phyloP scores from a whole-genome alignment of 1,284 basidiomycete species.

The Rhodotorula sp. region DNA sequence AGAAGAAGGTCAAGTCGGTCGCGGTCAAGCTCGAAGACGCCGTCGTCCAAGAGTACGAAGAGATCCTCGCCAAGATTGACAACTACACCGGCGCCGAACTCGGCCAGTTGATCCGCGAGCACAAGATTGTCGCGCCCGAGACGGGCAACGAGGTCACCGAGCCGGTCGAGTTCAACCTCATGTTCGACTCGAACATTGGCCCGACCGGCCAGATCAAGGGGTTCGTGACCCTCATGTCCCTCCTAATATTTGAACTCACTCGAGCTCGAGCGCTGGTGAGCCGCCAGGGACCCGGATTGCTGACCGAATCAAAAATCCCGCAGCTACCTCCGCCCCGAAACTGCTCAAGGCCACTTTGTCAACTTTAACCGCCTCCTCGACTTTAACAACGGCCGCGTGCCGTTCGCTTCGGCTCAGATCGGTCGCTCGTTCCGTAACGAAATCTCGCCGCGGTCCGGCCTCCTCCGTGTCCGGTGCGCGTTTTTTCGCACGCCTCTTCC shows the following conservation, averaged over 20 bases:
- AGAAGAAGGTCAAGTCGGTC: slow-evolving; percentile 71
- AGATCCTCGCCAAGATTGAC: slow-evolving; percentile 88
- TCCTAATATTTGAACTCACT: too few species aligned
- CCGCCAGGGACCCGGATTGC: too few species aligned
- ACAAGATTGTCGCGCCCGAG: slow-evolving; percentile 84
- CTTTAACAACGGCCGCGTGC: slow-evolving; percentile 94
- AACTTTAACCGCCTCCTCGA: slow-evolving; percentile 97
- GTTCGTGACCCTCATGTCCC: slow-evolving; percentile 52
- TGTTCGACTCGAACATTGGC: slow-evolving; percentile 97
- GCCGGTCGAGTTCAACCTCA: slow-evolving; percentile 96
- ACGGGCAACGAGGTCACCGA: slow-evolving; percentile 88
- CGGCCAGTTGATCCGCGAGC: slow-evolving; percentile 78
- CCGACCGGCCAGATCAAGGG: slow-evolving; percentile 97
- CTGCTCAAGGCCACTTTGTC: slow-evolving; percentile 97
- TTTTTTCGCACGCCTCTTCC: neutral
- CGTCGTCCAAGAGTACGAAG: slow-evolving; percentile 74
- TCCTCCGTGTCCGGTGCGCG: slow-evolving; percentile 75
- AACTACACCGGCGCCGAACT: slow-evolving; percentile 89
- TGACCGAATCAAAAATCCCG: neutral
- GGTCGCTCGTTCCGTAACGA: slow-evolving; percentile 97
- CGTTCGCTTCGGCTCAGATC: slow-evolving; percentile 96
- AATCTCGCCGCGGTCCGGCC: slow-evolving; percentile 92
- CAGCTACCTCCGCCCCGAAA: slow-evolving; percentile 94
- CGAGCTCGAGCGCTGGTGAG: too few species aligned
- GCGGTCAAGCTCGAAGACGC: slow-evolving; percentile 76